These are phyloP conservation scores for Raffaelea arxii DNA, from an alignment of 2,329 filamentous ascomycete genomes.

Conservation along the genomic window DNA sequence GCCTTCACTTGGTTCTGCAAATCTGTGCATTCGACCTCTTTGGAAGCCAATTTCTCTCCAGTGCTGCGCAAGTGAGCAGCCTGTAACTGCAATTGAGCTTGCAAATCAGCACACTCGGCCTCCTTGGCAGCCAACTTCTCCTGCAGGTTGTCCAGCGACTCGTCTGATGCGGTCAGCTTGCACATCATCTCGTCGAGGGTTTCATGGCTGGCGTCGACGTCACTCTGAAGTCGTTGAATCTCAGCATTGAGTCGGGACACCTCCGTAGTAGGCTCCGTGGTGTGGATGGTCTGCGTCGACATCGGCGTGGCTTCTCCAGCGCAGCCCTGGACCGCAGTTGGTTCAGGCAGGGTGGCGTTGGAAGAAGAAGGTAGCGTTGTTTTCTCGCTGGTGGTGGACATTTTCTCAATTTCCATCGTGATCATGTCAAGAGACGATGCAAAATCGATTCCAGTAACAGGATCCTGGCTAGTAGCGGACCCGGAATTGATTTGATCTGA, in stretches of 20 bases:
- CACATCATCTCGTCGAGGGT: constrained; percentile 2
- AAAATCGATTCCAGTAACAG: too few relatives aligned
- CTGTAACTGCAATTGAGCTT: not conserved
- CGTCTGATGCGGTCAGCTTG: not conserved
- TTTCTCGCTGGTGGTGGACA: too few relatives aligned
- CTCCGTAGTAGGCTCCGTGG: not conserved
- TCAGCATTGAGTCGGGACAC: not conserved
- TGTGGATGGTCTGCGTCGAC: not conserved
- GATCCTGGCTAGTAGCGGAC: too few relatives aligned
- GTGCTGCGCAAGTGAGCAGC: too few relatives aligned
- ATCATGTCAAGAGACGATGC: too few relatives aligned
- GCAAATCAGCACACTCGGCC: constrained; percentile 1
- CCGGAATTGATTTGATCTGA: too few relatives aligned
- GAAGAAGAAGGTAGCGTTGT: too few relatives aligned
- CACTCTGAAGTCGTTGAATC: constrained; percentile 1
- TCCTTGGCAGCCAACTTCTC: not conserved
- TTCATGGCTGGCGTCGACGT: constrained; percentile 1
- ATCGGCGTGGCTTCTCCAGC: not conserved
- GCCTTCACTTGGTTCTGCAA: too few relatives aligned
- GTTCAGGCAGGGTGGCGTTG: not conserved
- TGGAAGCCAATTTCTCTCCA: too few relatives aligned
- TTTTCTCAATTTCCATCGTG: too few relatives aligned
- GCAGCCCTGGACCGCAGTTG: not conserved
- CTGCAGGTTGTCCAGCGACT: not conserved
- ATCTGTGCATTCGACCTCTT: too few relatives aligned